Evolutionary conservation across 768 basidiomycete genomes (phyloP).

Genomic region (Crepidotus variabilis): DNA sequence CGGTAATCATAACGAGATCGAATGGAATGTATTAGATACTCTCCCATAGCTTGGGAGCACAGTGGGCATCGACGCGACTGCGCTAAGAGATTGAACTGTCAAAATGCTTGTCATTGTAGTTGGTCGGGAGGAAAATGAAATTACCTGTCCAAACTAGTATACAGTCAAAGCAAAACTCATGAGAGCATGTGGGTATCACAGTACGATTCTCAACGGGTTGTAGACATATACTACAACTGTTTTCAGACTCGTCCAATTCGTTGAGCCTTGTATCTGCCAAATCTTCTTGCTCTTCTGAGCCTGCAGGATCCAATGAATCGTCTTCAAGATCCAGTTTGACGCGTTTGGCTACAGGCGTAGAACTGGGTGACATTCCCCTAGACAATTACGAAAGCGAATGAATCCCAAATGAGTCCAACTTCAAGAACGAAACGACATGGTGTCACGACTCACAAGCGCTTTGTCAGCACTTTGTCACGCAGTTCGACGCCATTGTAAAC

Average conservation of each 20-base stretch:
- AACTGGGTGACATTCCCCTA: not conserved
- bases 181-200: slow-evolving; percentile 80
- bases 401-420: too few species aligned
- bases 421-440: too few species aligned
- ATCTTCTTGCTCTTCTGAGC: too few species aligned
- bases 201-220: slow-evolving; percentile 75
- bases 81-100: slow-evolving; percentile 32
- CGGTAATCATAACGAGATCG: slow-evolving; percentile 78
- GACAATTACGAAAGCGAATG: not conserved
- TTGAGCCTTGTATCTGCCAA: not conserved
- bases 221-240: slow-evolving; percentile 84
- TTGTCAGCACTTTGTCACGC: too few species aligned
- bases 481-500: too few species aligned
- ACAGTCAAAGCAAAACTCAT: slow-evolving; percentile 94
- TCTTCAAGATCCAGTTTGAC: not conserved
- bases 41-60: slow-evolving; percentile 63
- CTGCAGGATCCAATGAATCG: not conserved
- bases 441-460: too few species aligned
- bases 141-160: slow-evolving; percentile 80
- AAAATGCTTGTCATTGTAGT: not conserved
- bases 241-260: slow-evolving; percentile 37
- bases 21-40: slow-evolving; percentile 77
- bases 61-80: slow-evolving; percentile 80
- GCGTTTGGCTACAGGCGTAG: not conserved
- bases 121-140: slow-evolving; percentile 15